Percentiles rank a stretch among this genome's conserved stretches.
These are phyloP conservation scores for Phoma herbarum DNA, from an alignment of 2,329 filamentous ascomycete genomes.

Conservation along the genomic window DNA sequence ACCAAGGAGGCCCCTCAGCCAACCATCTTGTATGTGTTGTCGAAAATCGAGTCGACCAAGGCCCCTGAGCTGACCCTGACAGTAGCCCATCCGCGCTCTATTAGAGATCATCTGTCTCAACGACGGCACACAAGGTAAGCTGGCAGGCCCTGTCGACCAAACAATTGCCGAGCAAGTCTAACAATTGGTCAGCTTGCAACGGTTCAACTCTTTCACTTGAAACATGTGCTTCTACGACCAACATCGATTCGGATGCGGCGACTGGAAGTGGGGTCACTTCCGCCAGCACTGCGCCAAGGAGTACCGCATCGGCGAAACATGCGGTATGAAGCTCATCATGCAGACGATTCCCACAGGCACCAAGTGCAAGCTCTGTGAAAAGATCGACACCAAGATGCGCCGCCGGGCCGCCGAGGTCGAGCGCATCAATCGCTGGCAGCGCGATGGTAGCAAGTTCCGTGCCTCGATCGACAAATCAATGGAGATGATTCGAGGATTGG, in stretches of 20 bases:
- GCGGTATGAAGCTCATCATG: slow-evolving; percentile 90
- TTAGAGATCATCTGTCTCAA: slow-evolving; percentile 30
- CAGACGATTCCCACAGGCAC: slow-evolving; percentile 69
- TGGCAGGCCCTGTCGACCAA: slow-evolving; percentile 40
- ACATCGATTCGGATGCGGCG: slow-evolving; percentile 83
- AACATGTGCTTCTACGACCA: slow-evolving; percentile 97
- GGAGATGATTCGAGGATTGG: slow-evolving; percentile 76
- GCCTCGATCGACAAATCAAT: slow-evolving; percentile 72
- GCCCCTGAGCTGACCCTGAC: slow-evolving; percentile 43
- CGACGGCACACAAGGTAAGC: slow-evolving; percentile 42
- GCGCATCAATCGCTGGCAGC: slow-evolving; percentile 79
- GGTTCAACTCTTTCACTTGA: slow-evolving; percentile 44
- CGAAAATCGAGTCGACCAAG: slow-evolving; percentile 32
- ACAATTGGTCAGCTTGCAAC: slow-evolving; percentile 40
- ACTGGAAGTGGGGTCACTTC: slow-evolving; percentile 96
- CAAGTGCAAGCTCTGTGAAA: slow-evolving; percentile 85
- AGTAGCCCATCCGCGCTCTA: slow-evolving; percentile 24
- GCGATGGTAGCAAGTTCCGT: slow-evolving; percentile 69
- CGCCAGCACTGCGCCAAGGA: slow-evolving; percentile 92
- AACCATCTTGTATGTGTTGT: slow-evolving; percentile 46
- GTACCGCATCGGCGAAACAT: slow-evolving; percentile 95
- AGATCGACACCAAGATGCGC: slow-evolving; percentile 85
- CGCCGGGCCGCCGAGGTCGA: slow-evolving; percentile 76
- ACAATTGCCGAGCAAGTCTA: slow-evolving; percentile 38
- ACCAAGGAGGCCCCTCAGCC: slow-evolving; percentile 35